A percentile compares a stretch with the other conserved stretches of the same genome.
phyloP scores from a whole-genome alignment of 169 alveolate genomes.

The Plasmodium relictum region DNA sequence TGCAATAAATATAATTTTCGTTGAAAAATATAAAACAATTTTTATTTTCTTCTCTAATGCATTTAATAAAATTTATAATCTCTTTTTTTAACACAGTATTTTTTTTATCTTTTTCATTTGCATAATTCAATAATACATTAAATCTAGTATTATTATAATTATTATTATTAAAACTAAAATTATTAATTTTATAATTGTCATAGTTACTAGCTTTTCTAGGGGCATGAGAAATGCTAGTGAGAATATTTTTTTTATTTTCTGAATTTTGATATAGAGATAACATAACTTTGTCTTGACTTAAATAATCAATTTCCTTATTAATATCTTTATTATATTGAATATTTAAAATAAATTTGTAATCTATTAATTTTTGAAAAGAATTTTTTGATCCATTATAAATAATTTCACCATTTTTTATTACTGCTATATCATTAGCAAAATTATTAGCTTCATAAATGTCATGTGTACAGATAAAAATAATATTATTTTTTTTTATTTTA shows the following conservation, averaged over 20 bases:
- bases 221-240: background rate
- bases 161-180: background rate
- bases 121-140: background rate
- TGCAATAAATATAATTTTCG: constrained; percentile 44
- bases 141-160: background rate
- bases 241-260: background rate
- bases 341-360: constrained; percentile 57
- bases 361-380: constrained; percentile 23
- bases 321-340: constrained; percentile 3
- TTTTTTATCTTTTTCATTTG: background rate
- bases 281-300: constrained; percentile 1
- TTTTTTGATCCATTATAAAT: constrained; percentile 38
- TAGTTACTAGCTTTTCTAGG: background rate
- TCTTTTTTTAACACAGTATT: constrained; percentile 4
- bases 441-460: constrained; percentile 73
- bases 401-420: constrained; percentile 54
- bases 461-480: constrained; percentile 72
- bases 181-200: background rate
- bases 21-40: constrained; percentile 58
- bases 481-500: constrained; percentile 68
- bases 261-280: background rate
- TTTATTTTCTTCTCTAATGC: constrained; percentile 40
- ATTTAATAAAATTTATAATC: constrained; percentile 36
- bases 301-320: background rate
- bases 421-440: constrained; percentile 65